These are phyloP conservation scores for Ajuga chamaepitys DNA, from an alignment of 257 asterid genomes.

Conservation along the genomic window DNA sequence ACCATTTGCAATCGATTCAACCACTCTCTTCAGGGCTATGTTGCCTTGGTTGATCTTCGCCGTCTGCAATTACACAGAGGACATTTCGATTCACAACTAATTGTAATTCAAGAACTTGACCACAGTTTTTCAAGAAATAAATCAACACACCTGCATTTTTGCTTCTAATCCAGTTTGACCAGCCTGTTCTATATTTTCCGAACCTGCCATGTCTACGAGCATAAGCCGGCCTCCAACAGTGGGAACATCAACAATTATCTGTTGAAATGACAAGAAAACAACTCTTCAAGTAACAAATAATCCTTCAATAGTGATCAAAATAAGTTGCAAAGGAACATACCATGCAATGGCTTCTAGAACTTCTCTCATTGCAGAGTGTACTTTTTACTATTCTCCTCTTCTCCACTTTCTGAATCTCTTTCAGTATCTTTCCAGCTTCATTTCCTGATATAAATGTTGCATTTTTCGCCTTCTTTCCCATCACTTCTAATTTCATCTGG, in stretches of 20 bases:
- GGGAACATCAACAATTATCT: constrained; percentile 80
- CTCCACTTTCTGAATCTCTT: constrained; percentile 92
- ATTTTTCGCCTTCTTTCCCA: constrained; percentile 90
- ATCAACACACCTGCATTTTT: constrained; percentile 74
- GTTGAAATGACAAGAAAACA: neutral
- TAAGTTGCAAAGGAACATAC: constrained; percentile 22
- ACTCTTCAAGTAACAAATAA: neutral
- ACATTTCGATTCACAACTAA: constrained; percentile 25
- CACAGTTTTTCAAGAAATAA: neutral
- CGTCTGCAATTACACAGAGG: constrained; percentile 46
- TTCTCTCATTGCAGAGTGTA: constrained; percentile 85
- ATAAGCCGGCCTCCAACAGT: constrained; percentile 92
- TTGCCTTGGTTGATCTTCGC: constrained; percentile 94
- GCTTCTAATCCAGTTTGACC: constrained; percentile 92
- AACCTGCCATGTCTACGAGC: constrained; percentile 99
- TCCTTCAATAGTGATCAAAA: neutral
- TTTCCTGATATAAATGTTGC: constrained; percentile 81
- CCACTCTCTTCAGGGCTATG: constrained; percentile 81
- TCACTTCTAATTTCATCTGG: constrained; percentile 80
- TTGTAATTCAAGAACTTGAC: neutral
- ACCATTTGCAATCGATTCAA: constrained; percentile 93
- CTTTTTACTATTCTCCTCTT: constrained; percentile 87
- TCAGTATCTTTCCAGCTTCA: constrained; percentile 86
- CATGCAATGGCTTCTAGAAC: constrained; percentile 98
- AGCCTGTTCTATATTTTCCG: constrained; percentile 96